Evolutionary conservation across 305 asterid genomes (phyloP), one percentile per base, ranked within the genome.

Genomic region (Solanum hybrid): DNA sequence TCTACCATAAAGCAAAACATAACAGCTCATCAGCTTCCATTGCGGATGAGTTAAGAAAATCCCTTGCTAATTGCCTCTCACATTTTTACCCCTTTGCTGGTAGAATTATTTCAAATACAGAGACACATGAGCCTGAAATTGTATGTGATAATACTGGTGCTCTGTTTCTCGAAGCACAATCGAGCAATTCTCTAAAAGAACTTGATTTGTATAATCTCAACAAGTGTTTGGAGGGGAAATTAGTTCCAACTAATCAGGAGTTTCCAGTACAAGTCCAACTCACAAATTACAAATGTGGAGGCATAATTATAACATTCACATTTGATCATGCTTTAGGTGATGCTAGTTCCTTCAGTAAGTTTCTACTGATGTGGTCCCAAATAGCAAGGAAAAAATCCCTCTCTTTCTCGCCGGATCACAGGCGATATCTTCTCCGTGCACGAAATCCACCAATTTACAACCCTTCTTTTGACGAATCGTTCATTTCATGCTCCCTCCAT

Each of bases 291-390:
- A n/a, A 77, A 32, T 93, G 97, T 73, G 92, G 93, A 77, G 92
- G 94, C 88, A 10, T 90, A 38, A 90, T 93, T 5, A 79, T 93
- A 29, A 90, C 93, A 2, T 94, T 95, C 92, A 92, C 97, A n/a
- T 95, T 94, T 69, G 95, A 94, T 77, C 94, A 94, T 91, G 96
- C 95, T n/a, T 91, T 95, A 32, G 97, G 97, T 5, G 97, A 95
- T 87, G 96, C 95, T 26, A 88, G 88, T 71, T 92, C 96, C 27
- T 94, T 94, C 79, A 36, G 93, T 90, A 95, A 91, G 91, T 93
- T 94, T 78, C 93, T 93, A 2, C 29, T 88, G 17, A 92, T 94
- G 2, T 93, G 95, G 94, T 94, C 93, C 1, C 94, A 95, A 36
- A 89, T 92, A 32, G 95, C 96, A 5, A 79, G n/a, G 38, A 51